phyloP scores from a whole-genome alignment of 1,284 basidiomycete genomes.

The Ustilago bromivora region DNA sequence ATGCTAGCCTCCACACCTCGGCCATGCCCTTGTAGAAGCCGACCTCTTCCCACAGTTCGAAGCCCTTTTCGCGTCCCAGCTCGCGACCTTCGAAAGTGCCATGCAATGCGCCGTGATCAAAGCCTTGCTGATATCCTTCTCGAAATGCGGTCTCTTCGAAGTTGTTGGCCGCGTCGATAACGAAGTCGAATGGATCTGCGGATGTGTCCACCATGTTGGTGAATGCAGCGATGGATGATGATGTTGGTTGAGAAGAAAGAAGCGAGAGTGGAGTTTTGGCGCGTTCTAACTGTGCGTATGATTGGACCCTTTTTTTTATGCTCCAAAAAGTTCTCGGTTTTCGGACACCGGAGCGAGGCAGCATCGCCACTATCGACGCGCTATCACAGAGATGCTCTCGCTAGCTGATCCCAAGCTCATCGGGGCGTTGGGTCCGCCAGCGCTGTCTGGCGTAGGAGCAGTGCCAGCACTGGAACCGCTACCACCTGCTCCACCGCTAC shows the following conservation, averaged over 20 bases:
- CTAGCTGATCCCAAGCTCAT: slow-evolving; percentile 47
- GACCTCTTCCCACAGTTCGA: slow-evolving; percentile 95
- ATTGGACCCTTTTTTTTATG: slow-evolving; percentile 23
- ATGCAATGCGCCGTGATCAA: slow-evolving; percentile 85
- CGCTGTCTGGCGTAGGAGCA: slow-evolving; percentile 9
- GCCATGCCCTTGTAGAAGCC: slow-evolving; percentile 91
- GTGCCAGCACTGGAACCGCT: slow-evolving; percentile 27
- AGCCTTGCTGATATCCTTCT: slow-evolving; percentile 81
- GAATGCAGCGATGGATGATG: slow-evolving; percentile 20
- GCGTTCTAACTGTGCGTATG: background rate
- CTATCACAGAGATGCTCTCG: slow-evolving; percentile 32
- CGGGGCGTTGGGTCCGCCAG: background rate
- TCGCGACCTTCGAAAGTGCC: slow-evolving; percentile 92
- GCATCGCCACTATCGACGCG: slow-evolving; percentile 23
- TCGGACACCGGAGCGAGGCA: slow-evolving; percentile 2
- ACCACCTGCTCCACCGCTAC: slow-evolving; percentile 7
- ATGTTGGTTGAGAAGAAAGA: slow-evolving; percentile 37
- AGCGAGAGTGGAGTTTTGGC: slow-evolving; percentile 17
- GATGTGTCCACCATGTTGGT: slow-evolving; percentile 18
- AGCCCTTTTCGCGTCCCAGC: slow-evolving; percentile 89
- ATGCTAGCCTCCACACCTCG: slow-evolving; percentile 74
- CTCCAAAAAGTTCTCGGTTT: slow-evolving; percentile 20
- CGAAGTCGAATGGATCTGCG: slow-evolving; percentile 28
- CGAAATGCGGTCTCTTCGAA: slow-evolving; percentile 76
- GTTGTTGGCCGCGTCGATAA: slow-evolving; percentile 54